Base-by-base conservation (phyloP, 2,329 filamentous ascomycete genomes). In the Sporothrix schenckii region DNA sequence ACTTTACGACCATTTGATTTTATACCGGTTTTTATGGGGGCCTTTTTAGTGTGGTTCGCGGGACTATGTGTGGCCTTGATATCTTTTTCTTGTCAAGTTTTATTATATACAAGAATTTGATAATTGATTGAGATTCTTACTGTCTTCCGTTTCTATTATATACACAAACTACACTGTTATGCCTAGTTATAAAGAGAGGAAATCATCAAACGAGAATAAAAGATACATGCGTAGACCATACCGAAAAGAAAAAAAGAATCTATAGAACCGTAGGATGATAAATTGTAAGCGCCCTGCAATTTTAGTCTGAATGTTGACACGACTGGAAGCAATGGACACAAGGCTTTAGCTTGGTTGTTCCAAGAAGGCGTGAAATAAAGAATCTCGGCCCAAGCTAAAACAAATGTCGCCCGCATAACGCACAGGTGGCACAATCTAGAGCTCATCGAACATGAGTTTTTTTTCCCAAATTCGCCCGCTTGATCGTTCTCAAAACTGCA, bases 151-250 rank as follows among this genome's bases (percentile, higher is more conserved):
- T 49, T 50, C 7, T 16, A 13, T 27, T 67, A 67, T 67, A 14
- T 54, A 54, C 21, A 56, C 13, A 19, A 67, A 67, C 27, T 41
- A n/a, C 44, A 63, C 39, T 13, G 19, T n/a, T 30, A 19, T 50
- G 61, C 16, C 39, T 24, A 14, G 44, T 65, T 65, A 34, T 10
- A 19, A 39, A 50, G 19, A 16, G 49, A 24, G 19, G 13, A 53
- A 52, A 69, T 39, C 54, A 69, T 49, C 49, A 39, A 60, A 52
- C 56, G 66, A 68, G 56, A 65, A 68, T 30, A 30, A 44, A 34
- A 21, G 27, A 50, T 11, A 49, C 47, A 39, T 11, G 56, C 27
- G 30, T 24, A 30, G 41, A 52, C 44, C 41, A 27, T 27, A 11
- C 19, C 24, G 24, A 24, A 11, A 44, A 24, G 30, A 19, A 24